Evolutionary conservation across 2,329 filamentous ascomycete genomes (phyloP), one percentile per base, ranked within the genome.

Genomic region (Lachnellula occidentalis): DNA sequence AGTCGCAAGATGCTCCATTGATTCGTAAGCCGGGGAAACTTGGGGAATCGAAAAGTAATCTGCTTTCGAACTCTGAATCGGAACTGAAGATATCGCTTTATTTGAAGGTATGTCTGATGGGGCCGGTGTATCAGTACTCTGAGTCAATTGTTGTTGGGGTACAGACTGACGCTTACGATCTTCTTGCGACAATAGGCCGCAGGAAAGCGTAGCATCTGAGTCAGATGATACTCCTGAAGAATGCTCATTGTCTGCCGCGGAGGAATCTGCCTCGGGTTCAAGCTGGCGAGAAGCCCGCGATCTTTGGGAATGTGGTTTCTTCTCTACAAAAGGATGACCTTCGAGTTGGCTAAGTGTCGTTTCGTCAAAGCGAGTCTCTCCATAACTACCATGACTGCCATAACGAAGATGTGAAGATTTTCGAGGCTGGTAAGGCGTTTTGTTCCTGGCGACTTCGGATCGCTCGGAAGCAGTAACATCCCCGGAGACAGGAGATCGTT

Each of bases 381-480:
- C 64, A 56, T 64, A 55, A 43, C 62, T 67, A 36, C 61, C 65
- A 56, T 64, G 55, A 43, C 62, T 67, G 34, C 61, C 65, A 49
- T 64, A 68, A 15, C 68, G 65, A 41, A 70, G 57, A 19, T 68
- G 64, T 6, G 69, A 71, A 15, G 67, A 66, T 45, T 58, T 67
- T 46, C 59, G 62, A 45, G 69, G 69, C 54, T 70, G 65, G 47
- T 71, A 71, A 17, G 64, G 63, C 24, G 52, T 48, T 14, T 53
- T 60, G 19, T 57, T 41, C 6, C 43, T 53, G 5, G 45, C 15
- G 9, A 50, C 50, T 7, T 41, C 55, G n/a, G 48, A 43, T 39
- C 37, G 39, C 21, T 54, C 45, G 9, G 34, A 41, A 19, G 34
- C 7, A 31, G 34, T 12, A 5, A 22, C 15, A 8, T 52, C 48